phyloP scores from a whole-genome alignment of 2,329 filamentous ascomycete species.

The Epichloe bromicola region DNA sequence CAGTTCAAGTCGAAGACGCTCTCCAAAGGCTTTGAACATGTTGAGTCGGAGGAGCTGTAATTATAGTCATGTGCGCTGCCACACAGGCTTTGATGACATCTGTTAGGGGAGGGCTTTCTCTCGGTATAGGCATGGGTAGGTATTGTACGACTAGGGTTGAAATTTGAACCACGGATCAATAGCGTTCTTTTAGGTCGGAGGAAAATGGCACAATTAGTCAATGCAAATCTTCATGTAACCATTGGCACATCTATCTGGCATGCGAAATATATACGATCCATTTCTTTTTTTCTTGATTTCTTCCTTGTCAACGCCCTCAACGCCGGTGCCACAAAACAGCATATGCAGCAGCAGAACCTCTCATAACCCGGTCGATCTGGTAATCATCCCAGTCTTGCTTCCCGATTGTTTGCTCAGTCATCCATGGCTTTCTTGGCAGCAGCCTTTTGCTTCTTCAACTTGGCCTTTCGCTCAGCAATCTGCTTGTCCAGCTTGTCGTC shows the following conservation, averaged over 20 bases:
- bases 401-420: conserved; percentile 13
- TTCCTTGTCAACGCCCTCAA: conserved; percentile 14
- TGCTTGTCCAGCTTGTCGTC: conserved; percentile 43
- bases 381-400: not conserved
- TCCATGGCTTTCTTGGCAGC: conserved; percentile 39
- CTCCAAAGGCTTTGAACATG: conserved; percentile 8
- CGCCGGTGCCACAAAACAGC: conserved; percentile 15
- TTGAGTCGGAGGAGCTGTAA: conserved; percentile 26
- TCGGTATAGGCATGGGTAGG: not conserved
- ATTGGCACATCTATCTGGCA: conserved; percentile 1
- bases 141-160: not conserved
- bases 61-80: not conserved
- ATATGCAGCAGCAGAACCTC: conserved; percentile 7
- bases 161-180: not conserved
- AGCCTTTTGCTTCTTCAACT: conserved; percentile 46
- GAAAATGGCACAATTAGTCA: not conserved
- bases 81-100: too few relatives aligned
- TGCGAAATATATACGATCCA: conserved; percentile 1
- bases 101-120: too few relatives aligned
- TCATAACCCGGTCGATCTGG: not conserved
- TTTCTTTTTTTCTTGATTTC: conserved; percentile 2
- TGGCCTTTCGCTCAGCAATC: conserved; percentile 45
- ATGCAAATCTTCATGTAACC: not conserved
- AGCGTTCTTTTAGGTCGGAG: not conserved
- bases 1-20: conserved; percentile 28